Evolutionary conservation across 2,329 filamentous ascomycete genomes (phyloP).

Genomic region (Trichoderma atrobrunneum): DNA sequence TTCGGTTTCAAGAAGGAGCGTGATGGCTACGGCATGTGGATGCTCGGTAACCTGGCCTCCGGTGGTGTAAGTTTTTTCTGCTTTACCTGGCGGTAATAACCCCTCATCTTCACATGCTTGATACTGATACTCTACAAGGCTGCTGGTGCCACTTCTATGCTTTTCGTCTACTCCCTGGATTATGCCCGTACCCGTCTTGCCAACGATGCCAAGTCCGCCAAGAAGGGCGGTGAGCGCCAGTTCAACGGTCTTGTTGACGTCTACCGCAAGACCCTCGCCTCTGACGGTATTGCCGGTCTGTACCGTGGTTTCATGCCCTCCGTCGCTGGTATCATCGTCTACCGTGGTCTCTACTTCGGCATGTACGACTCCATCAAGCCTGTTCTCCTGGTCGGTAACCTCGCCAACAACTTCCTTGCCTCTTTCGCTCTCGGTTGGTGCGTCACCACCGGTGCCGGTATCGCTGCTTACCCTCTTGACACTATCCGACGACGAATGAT

Average conservation of each 20-base stretch:
- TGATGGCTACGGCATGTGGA: conserved; percentile 98
- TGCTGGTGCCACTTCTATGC: conserved; percentile 98
- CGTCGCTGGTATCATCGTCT: conserved; percentile 98
- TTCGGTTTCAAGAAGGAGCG: conserved; percentile 99
- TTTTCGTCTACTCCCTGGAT: conserved; percentile 99
- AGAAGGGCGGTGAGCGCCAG: conserved; percentile 95
- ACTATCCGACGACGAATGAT: conserved; percentile 99
- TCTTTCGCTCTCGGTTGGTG: conserved; percentile 98
- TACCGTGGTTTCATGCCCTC: conserved; percentile 99
- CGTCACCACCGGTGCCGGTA: conserved; percentile 99
- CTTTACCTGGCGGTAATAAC: background rate
- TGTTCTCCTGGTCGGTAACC: conserved; percentile 83
- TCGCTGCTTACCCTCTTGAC: conserved; percentile 99
- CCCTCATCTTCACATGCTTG: background rate
- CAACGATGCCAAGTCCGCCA: conserved; percentile 99
- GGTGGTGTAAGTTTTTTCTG: conserved; percentile 77
- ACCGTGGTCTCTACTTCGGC: conserved; percentile 99
- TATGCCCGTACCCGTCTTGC: conserved; percentile 99
- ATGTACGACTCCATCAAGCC: conserved; percentile 99
- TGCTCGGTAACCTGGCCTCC: conserved; percentile 98
- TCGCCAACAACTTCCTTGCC: conserved; percentile 98
- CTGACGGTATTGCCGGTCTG: conserved; percentile 98
- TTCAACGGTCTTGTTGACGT: conserved; percentile 99
- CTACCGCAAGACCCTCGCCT: conserved; percentile 99
- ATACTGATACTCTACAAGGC: conserved; percentile 49